phyloP scores from a whole-genome alignment of 805 yeast species.

The Jamesozyma hellenica region DNA sequence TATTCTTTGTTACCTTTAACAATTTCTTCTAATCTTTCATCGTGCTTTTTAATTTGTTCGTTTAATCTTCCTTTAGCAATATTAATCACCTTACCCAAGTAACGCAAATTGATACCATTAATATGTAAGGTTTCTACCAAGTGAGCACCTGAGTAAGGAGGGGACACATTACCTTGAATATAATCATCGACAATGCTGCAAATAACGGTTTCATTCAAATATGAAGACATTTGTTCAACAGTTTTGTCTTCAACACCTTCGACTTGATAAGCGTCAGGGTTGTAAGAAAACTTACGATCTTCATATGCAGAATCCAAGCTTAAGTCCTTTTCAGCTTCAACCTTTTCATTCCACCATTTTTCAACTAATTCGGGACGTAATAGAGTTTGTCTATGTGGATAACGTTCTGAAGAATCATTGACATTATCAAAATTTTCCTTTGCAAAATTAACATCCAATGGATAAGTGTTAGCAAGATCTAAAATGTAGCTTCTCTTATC shows the following conservation, averaged over 20 bases:
- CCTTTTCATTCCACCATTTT: constrained; percentile 74
- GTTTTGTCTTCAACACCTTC: constrained; percentile 33
- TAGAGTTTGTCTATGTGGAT: constrained; percentile 74
- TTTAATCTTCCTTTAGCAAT: constrained; percentile 24
- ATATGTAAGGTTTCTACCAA: constrained; percentile 60
- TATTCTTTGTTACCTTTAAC: constrained; percentile 25
- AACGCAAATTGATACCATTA: constrained; percentile 81
- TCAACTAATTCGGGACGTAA: constrained; percentile 83
- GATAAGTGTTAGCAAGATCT: constrained; percentile 77
- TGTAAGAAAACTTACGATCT: constrained; percentile 45
- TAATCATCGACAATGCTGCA: constrained; percentile 47
- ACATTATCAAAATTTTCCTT: constrained; percentile 42
- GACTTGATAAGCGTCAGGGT: constrained; percentile 66
- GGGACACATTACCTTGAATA: constrained; percentile 34
- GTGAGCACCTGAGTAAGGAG: constrained; percentile 78
- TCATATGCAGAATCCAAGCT: constrained; percentile 29
- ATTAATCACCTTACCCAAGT: constrained; percentile 48
- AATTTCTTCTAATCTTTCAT: constrained; percentile 19
- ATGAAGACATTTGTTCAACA: constrained; percentile 61
- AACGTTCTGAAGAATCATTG: constrained; percentile 36
- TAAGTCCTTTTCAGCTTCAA: constrained; percentile 32
- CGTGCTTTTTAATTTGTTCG: constrained; percentile 16
- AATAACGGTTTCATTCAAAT: constrained; percentile 47
- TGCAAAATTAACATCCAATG: constrained; percentile 69
- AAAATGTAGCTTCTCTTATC: constrained; percentile 79